These are phyloP conservation scores for Xylaria sp. DNA, from an alignment of 2,329 filamentous ascomycete species.

Conservation along the genomic window DNA sequence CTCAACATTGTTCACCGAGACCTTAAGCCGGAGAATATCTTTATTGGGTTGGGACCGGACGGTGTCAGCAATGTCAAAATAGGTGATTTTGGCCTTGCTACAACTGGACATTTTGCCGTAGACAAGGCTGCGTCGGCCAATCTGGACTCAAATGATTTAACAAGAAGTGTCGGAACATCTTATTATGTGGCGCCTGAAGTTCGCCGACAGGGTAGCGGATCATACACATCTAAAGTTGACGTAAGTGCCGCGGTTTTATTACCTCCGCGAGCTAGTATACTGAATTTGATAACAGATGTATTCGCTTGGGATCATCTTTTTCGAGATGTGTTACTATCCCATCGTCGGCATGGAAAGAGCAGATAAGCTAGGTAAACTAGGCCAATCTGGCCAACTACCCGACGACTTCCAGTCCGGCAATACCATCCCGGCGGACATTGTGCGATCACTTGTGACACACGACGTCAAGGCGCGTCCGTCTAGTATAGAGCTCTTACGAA, in stretches of 20 bases:
- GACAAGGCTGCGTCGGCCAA: slow-evolving; percentile 62
- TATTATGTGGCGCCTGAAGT: slow-evolving; percentile 96
- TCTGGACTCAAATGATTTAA: slow-evolving; percentile 71
- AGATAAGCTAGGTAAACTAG: slow-evolving; percentile 72
- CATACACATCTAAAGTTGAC: slow-evolving; percentile 94
- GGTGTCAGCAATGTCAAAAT: slow-evolving; percentile 91
- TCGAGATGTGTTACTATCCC: slow-evolving; percentile 88
- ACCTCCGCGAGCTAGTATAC: background rate
- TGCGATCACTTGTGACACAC: slow-evolving; percentile 82
- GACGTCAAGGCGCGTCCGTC: slow-evolving; percentile 85
- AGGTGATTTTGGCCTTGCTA: slow-evolving; percentile 95
- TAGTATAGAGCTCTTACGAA: slow-evolving; percentile 83
- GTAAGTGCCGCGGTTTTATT: slow-evolving; percentile 57
- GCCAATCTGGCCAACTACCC: slow-evolving; percentile 76
- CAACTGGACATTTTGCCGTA: slow-evolving; percentile 79
- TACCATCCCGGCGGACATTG: slow-evolving; percentile 81
- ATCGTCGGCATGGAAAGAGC: slow-evolving; percentile 73
- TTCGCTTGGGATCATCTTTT: slow-evolving; percentile 95
- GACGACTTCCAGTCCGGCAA: slow-evolving; percentile 75
- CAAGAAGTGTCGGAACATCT: slow-evolving; percentile 78
- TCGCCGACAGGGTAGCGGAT: slow-evolving; percentile 76
- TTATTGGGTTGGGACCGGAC: slow-evolving; percentile 77
- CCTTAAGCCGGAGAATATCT: slow-evolving; percentile 96
- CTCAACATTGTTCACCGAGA: slow-evolving; percentile 95
- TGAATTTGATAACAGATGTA: slow-evolving; percentile 75